Evolutionary conservation across 805 yeast genomes (phyloP).

Genomic region (Komagataella mondaviorum): DNA sequence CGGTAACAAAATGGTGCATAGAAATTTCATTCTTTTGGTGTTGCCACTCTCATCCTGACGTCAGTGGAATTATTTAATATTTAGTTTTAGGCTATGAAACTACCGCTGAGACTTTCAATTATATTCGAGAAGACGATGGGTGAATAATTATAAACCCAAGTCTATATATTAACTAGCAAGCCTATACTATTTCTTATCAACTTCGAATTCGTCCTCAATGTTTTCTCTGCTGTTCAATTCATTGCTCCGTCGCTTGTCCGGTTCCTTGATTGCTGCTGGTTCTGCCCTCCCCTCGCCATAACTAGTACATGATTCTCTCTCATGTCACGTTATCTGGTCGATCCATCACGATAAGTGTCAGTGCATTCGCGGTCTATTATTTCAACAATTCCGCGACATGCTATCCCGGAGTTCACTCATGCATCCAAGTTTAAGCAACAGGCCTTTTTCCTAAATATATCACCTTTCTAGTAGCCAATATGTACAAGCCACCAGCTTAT

Average conservation of each 20-base stretch:
- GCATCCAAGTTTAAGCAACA: neutral
- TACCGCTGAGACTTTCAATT: no score
- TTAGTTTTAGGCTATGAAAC: no score
- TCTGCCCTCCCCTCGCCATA: neutral
- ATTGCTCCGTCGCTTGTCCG: neutral
- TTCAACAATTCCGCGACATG: neutral
- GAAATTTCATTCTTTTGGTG: no score
- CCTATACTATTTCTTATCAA: neutral
- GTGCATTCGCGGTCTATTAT: neutral
- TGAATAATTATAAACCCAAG: no score
- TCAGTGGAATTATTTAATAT: no score
- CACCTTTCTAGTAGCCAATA: neutral
- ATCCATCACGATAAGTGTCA: neutral
- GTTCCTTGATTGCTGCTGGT: neutral
- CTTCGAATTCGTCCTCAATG: no score
- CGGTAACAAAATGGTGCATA: no score
- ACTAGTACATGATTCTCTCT: neutral
- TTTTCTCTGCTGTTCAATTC: neutral
- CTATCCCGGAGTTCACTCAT: neutral
- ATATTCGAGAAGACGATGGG: no score
- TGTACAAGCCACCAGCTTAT: neutral
- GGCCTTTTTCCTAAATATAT: neutral
- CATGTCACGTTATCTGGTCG: neutral
- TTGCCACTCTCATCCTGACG: no score
- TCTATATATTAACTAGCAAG: no score